Percentiles rank a stretch among this genome's conserved stretches.
Evolutionary conservation across 2,329 filamentous ascomycete species (phyloP).

Genomic region (Neonectria ditissima): DNA sequence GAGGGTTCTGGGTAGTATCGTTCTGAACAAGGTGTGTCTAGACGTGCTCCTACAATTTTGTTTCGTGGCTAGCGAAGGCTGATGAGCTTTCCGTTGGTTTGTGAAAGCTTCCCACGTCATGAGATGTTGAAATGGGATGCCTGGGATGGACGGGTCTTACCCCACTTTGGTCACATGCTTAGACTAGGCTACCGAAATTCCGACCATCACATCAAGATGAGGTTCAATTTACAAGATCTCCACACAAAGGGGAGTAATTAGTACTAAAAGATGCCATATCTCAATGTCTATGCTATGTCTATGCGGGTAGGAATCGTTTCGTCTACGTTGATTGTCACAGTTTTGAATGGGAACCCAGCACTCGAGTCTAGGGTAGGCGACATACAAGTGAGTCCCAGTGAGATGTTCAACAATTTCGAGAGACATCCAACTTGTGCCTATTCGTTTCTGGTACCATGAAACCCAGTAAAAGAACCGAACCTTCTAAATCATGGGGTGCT

Average conservation of each 20-base stretch:
- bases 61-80: neutral
- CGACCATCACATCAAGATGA: neutral
- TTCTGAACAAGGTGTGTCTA: neutral
- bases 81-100: neutral
- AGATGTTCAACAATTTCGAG: too few species aligned
- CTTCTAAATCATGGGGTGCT: too few species aligned
- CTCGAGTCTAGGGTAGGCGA: too few species aligned
- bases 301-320: too few species aligned
- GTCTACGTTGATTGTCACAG: too few species aligned
- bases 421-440: too few species aligned
- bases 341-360: too few species aligned
- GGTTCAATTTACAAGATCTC: neutral
- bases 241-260: neutral
- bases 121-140: neutral
- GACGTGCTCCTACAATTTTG: neutral
- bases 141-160: neutral
- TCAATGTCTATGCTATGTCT: too few species aligned
- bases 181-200: neutral
- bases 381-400: too few species aligned
- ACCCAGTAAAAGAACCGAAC: too few species aligned
- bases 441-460: too few species aligned
- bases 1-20: neutral
- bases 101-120: neutral
- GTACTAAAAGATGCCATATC: neutral
- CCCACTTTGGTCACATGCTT: slow-evolving; percentile 23